Base-by-base conservation (phyloP, 108 stramenopile species). In the Schizochytrium sp. region DNA sequence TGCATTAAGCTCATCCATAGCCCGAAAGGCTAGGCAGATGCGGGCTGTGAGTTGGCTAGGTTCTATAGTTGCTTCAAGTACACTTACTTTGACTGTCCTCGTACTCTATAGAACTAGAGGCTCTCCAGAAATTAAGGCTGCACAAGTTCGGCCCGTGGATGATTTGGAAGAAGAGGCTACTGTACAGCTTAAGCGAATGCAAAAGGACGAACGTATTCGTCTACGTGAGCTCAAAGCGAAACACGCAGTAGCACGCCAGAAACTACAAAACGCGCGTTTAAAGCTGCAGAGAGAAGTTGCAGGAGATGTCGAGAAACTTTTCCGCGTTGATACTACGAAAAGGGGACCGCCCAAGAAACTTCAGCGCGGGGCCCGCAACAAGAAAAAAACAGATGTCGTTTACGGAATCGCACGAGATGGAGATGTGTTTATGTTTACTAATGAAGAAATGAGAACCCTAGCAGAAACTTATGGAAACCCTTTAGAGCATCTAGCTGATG, bases 341-440 rank as follows among this genome's bases (percentile, higher is more conserved):
- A 38, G 28, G 5, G 28, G 28, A 28, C 28, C 28, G 28, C 28
- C 28, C 28, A 28, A 28, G 28, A 28, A 28, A 28, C 17, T 60
- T n/a, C 10, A 49, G 53, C 2, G 55, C 15, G 76, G 45, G 5
- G 76, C 47, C 47, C 59, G 19, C 17, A 60, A 60, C 59, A n/a
- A 19, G 19, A 17, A 19, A 19, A 55, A 3, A 53, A 2, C 47
- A 5, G 53, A 83, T 8, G 76, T 40, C 17, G 40, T 50, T 8
- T 83, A 83, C 53, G 76, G 76, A 5, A 83, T 83, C 47, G 47
- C 76, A 53, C 47, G 76, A n/a, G 53, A 49, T 28, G 76, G 76
- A 13, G 47, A 49, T 42, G 76, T 83, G 5, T 83, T 83, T 40
- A 83, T 49, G 50, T 83, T 83, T 40, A 83, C 76, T 8, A 49